Base-by-base conservation (phyloP, 1,284 basidiomycete genomes). In the Porodaedalea pini region DNA sequence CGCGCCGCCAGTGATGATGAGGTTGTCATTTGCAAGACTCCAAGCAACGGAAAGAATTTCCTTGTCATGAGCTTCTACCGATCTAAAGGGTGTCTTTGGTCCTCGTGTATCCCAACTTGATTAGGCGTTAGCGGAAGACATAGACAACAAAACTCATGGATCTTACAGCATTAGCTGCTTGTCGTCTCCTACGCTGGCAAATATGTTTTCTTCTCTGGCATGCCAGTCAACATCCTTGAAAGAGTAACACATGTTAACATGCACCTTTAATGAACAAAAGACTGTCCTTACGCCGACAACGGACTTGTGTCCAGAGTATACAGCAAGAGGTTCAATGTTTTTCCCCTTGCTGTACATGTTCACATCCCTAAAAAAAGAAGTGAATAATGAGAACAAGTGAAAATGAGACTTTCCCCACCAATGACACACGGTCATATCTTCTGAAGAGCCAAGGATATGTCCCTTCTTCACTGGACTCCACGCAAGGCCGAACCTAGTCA, bases 121-220 rank as follows among this genome's bases (percentile, higher is more conserved):
- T 54, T 58, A 59, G 47, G 25, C 60, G 62, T 48, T 51, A 65
- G 51, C 36, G 17, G 17, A 23, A 10, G 47, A n/a, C 17, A 27
- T 37, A 63, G 56, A 36, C 43, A 40, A 59, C 21, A 25, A 25
- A 54, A 32, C 40, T 17, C 27, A 25, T n/a, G 23, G 64, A 67
- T 67, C 84, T 64, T 67, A 97, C 93, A 98, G 79, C 77, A 98
- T 86, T 62, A 99, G 80, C 78, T 91, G 85, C 67, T 90, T 90
- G 71, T 99, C 96, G 66, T 99, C 96, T 31, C 95, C 94, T n/a
- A 98, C 96, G 62, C 94, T 97, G 2, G 89, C 95, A 67, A 99
- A 95, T 48, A 95, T 76, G 64, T 88, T 85, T 58, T 94, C 92
- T 69, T 90, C 79, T 19, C 82, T 83, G 10, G 87, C 77, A 73